Percentiles rank a stretch among this genome's conserved stretches.
These are phyloP conservation scores for Podospora comata DNA, from an alignment of 495 filamentous ascomycete genomes.

Conservation along the genomic window DNA sequence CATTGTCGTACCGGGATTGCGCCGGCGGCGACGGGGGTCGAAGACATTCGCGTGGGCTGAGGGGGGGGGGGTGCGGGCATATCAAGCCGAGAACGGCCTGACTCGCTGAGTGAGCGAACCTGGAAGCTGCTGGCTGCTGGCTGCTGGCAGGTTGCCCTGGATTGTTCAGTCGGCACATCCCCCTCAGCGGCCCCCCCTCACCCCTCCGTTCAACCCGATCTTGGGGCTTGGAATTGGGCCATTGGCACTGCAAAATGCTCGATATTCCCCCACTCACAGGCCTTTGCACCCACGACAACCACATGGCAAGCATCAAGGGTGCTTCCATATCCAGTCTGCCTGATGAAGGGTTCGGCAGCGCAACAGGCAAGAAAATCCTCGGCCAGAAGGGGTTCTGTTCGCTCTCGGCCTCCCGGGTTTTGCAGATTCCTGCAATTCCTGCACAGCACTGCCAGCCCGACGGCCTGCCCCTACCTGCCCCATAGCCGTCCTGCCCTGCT, in stretches of 20 bases:
- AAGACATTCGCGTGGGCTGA: slow-evolving; percentile 11
- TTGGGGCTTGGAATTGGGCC: slow-evolving; percentile 27
- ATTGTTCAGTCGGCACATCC: slow-evolving; percentile 20
- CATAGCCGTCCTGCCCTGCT: slow-evolving; percentile 10
- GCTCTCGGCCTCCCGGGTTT: slow-evolving; percentile 18
- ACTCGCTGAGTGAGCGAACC: slow-evolving; percentile 36
- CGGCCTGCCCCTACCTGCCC: background rate
- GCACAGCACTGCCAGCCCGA: background rate
- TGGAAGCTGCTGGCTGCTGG: background rate
- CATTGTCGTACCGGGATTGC: slow-evolving; percentile 20
- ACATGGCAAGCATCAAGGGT: slow-evolving; percentile 49
- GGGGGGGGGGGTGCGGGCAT: slow-evolving; percentile 15
- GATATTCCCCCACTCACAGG: slow-evolving; percentile 29
- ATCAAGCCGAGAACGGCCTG: slow-evolving; percentile 31
- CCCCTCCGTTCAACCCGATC: slow-evolving; percentile 25
- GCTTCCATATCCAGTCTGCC: slow-evolving; percentile 11
- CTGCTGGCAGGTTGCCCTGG: slow-evolving; percentile 9
- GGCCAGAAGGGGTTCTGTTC: slow-evolving; percentile 28
- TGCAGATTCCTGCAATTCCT: slow-evolving; percentile 8
- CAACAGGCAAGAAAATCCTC: slow-evolving; percentile 23
- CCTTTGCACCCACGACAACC: slow-evolving; percentile 35
- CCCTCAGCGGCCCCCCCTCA: slow-evolving; percentile 5
- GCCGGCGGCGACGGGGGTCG: slow-evolving; percentile 21
- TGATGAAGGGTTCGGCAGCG: slow-evolving; percentile 15
- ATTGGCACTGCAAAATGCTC: slow-evolving; percentile 21